Evolutionary conservation across 495 filamentous ascomycete genomes (phyloP), one percentile per base, ranked within the genome.

Genomic region (Annulohypoxylon bovei): DNA sequence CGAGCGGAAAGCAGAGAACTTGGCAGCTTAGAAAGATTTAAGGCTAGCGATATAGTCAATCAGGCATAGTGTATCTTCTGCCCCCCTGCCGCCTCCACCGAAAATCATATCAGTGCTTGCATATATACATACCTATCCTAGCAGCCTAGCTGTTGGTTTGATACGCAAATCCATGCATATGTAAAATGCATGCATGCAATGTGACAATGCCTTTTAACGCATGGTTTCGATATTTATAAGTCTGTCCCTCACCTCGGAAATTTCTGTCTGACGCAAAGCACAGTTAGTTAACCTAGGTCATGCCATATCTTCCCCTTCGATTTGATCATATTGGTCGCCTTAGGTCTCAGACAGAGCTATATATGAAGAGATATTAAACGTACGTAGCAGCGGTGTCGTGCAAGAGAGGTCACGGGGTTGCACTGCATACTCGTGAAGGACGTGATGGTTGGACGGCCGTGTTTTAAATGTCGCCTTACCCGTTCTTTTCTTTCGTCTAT

Each of bases 401-500:
- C 50, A 37, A 65, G 25, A 53, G 23, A 56, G 62, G 50, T 56
- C 62, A 56, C 39, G 50, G 39, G 62, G 50, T 65, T 25, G 50
- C 62, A 65, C 62, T 47, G 62, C 62, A 65, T 65, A 25, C 39
- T 65, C 50, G 20, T 56, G 33, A 27, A 22, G 50, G 50, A 47
- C 40, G 40, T 18, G 44, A 20, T 50, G 46, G 62, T 56, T 53
- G 59, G 35, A 12, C 35, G 16, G 27, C 23, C 20, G 5, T 46
- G 50, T 65, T 65, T 65, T 53, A 8, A 56, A 47, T 56, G 50
- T 47, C 61, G 61, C 61, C 61, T 50, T 64, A 62, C 33, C 53
- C 53, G 33, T 56, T 56, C 1, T 25, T 37, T 39, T 27, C 12
- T 25, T 25, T 18, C 11, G 7, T 37, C 9, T 56, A 27, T 56